Conservation (phyloP, 371 early-diverging fungal species). For the Mucor indicus region DNA sequence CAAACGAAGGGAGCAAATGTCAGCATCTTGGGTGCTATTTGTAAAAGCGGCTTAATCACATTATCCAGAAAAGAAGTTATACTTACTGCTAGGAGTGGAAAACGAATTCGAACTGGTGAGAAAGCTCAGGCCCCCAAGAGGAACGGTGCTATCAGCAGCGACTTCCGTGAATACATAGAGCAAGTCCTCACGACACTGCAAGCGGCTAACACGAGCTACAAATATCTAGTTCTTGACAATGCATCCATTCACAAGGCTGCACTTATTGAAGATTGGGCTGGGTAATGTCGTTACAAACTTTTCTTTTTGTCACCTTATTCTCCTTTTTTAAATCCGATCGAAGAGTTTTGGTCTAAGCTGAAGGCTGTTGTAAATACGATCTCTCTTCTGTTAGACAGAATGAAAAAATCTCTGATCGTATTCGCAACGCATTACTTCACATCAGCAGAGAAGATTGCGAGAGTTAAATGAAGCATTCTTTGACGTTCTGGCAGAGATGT, state of each 20-base stretch:
- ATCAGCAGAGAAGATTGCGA: neutral
- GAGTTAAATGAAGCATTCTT: too few species aligned
- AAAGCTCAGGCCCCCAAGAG: slow-evolving; percentile 6
- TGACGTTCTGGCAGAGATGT: too few species aligned
- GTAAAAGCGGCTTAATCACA: slow-evolving; percentile 3
- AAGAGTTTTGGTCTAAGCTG: slow-evolving; percentile 20
- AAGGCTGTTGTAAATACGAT: slow-evolving; percentile 18
- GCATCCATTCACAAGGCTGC: slow-evolving; percentile 3
- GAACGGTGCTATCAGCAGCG: slow-evolving; percentile 7
- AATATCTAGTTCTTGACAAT: too few species aligned
- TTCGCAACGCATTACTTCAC: slow-evolving; percentile 7
- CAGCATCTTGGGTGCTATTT: too few species aligned
- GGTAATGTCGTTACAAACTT: slow-evolving; percentile 1
- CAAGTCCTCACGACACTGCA: slow-evolving; percentile 7
- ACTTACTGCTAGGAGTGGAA: slow-evolving; percentile 2
- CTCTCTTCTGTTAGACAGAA: slow-evolving; percentile 1
- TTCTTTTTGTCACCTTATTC: slow-evolving; percentile 16
- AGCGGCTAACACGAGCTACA: neutral
- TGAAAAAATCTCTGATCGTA: slow-evolving; percentile 2
- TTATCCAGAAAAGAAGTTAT: slow-evolving; percentile 11
- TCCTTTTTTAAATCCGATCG: slow-evolving; percentile 18
- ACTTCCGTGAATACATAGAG: slow-evolving; percentile 7
- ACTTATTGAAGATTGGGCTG: slow-evolving; percentile 8
- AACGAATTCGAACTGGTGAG: slow-evolving; percentile 1
- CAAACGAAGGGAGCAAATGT: too few species aligned